Evolutionary conservation across 306 rosid genomes (phyloP).

Genomic region (Dryas alaskensis): DNA sequence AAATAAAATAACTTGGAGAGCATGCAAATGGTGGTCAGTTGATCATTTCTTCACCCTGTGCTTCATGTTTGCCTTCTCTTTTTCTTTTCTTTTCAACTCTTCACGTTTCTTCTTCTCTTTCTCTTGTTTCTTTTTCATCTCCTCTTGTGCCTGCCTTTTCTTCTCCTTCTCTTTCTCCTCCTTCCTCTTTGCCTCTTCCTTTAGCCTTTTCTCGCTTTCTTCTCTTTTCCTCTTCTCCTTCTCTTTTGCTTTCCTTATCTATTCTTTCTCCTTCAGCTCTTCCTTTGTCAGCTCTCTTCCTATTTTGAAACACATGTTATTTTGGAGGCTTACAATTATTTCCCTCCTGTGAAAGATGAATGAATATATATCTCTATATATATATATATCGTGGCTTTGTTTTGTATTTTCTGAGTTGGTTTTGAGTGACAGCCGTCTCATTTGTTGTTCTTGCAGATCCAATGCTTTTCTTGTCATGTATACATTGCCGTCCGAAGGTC

Average conservation of each 20-base stretch:
- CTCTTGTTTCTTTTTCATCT: constrained; percentile 16
- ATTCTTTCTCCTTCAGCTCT: constrained; percentile 45
- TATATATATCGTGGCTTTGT: not conserved
- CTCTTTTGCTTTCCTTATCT: constrained; percentile 32
- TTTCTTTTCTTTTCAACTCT: constrained; percentile 14
- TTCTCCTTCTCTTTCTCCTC: constrained; percentile 3
- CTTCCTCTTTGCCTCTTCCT: constrained; percentile 13
- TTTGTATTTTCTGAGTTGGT: constrained; percentile 4
- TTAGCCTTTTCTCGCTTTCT: constrained; percentile 13
- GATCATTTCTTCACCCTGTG: constrained; percentile 29
- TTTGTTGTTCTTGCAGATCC: constrained; percentile 9
- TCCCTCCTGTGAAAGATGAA: not conserved
- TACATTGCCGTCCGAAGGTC: constrained; percentile 38
- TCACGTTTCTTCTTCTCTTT: constrained; percentile 25
- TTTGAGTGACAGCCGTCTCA: constrained; percentile 3
- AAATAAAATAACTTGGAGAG: not conserved
- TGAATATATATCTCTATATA: not conserved
- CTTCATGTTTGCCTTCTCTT: constrained; percentile 22
- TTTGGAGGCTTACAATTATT: not conserved
- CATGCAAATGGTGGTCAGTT: not conserved
- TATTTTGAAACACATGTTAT: constrained; percentile 49
- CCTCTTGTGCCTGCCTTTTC: constrained; percentile 9
- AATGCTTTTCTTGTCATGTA: not conserved
- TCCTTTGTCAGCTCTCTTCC: constrained; percentile 37
- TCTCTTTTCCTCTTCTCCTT: constrained; percentile 21